Evolutionary conservation across 768 basidiomycete species (phyloP).

Genomic region (Pholiota microspora): DNA sequence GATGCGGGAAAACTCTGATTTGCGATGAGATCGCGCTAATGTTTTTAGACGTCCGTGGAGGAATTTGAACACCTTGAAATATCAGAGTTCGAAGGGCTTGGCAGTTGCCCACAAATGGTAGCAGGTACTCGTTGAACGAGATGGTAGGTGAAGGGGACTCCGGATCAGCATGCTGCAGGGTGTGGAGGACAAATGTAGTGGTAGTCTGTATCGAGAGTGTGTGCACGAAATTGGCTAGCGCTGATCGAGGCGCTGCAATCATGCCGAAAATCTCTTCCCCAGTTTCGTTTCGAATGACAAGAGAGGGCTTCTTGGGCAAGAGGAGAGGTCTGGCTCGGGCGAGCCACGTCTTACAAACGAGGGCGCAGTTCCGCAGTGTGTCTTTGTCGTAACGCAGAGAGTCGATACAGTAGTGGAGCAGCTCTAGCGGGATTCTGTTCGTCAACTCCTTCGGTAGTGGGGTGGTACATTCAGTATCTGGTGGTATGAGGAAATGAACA

Average conservation of each 20-base stretch:
- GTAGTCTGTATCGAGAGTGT: conserved; percentile 1
- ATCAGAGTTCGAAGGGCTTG: background rate
- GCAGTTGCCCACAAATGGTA: conserved; percentile 4
- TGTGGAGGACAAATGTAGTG: background rate
- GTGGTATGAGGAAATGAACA: background rate
- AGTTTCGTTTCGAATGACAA: background rate
- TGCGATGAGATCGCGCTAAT: conserved; percentile 3
- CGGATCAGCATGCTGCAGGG: background rate
- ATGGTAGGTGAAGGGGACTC: background rate
- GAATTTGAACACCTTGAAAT: conserved; percentile 1
- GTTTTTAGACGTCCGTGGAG: background rate
- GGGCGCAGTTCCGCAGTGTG: background rate
- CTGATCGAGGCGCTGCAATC: background rate
- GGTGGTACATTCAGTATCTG: background rate
- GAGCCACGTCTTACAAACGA: conserved; percentile 4
- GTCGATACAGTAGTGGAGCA: conserved; percentile 1
- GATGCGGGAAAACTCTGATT: background rate
- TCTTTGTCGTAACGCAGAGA: background rate
- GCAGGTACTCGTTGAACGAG: conserved; percentile 6
- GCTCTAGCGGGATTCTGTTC: background rate
- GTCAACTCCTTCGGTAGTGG: background rate
- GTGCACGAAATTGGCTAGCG: background rate
- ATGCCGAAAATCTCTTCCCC: conserved; percentile 1
- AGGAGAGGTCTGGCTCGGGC: conserved; percentile 2
- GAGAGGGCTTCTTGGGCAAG: background rate